Percentiles rank a stretch among this genome's conserved stretches.
Evolutionary conservation across 768 basidiomycete species (phyloP).

Genomic region (Boletus reticulatus): DNA sequence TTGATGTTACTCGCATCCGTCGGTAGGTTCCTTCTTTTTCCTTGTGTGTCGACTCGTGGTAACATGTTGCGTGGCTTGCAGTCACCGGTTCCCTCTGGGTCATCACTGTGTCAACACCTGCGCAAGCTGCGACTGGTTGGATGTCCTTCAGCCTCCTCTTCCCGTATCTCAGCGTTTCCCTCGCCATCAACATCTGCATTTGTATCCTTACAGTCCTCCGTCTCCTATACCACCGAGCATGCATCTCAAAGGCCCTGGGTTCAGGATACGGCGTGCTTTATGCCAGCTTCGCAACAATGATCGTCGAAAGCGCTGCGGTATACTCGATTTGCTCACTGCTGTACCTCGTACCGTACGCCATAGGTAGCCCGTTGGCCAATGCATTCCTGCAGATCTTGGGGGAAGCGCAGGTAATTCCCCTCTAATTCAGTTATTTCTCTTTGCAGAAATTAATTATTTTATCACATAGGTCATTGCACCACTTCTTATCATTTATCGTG

Average conservation of each 20-base stretch:
- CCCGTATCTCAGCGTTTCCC: slow-evolving; percentile 33
- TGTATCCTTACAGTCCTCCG: slow-evolving; percentile 32
- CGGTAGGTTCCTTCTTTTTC: slow-evolving; percentile 10
- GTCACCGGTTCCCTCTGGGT: slow-evolving; percentile 32
- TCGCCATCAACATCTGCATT: slow-evolving; percentile 32
- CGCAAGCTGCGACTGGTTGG: slow-evolving; percentile 16
- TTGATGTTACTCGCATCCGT: slow-evolving; percentile 26
- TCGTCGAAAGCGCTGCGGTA: slow-evolving; percentile 34
- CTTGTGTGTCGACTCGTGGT: not conserved
- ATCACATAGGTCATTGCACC: slow-evolving; percentile 42
- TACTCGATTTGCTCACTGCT: slow-evolving; percentile 33
- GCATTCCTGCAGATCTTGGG: slow-evolving; percentile 32
- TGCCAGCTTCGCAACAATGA: slow-evolving; percentile 33
- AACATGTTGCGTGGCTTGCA: not conserved
- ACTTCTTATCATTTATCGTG: slow-evolving; percentile 47
- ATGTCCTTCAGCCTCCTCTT: slow-evolving; percentile 34
- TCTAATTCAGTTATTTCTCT: not conserved
- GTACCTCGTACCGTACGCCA: slow-evolving; percentile 30
- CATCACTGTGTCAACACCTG: slow-evolving; percentile 25
- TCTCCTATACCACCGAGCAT: slow-evolving; percentile 28
- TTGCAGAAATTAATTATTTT: not conserved
- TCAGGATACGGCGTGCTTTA: slow-evolving; percentile 27
- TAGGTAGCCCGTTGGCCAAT: slow-evolving; percentile 23
- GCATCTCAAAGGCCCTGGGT: slow-evolving; percentile 27
- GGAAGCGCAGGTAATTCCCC: slow-evolving; percentile 24